Conservation (phyloP, 208 protist species). For the Spongospora subterranea region DNA sequence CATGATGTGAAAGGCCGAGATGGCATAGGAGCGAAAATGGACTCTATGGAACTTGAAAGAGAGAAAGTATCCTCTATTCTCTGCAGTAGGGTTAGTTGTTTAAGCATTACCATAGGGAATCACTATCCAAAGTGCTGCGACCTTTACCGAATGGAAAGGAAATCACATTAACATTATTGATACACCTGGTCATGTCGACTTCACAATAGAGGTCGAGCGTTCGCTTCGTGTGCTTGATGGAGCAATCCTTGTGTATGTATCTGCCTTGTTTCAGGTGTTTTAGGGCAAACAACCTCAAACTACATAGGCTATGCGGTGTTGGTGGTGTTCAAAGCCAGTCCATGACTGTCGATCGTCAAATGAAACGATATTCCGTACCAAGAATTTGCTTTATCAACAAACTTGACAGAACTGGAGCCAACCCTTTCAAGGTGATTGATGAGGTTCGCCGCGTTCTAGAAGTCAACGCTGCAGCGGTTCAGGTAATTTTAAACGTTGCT, state of each 20-base stretch:
- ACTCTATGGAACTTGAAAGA: slow-evolving; percentile 97
- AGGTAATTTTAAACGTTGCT: background rate
- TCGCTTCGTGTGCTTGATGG: slow-evolving; percentile 97
- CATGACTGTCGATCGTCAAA: slow-evolving; percentile 92
- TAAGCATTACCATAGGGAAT: slow-evolving; percentile 90
- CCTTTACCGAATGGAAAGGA: slow-evolving; percentile 92
- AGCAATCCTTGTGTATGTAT: slow-evolving; percentile 94
- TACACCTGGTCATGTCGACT: slow-evolving; percentile 98
- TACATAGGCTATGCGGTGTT: slow-evolving; percentile 79
- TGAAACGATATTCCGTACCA: slow-evolving; percentile 96
- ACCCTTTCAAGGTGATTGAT: slow-evolving; percentile 71
- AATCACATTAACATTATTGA: slow-evolving; percentile 98
- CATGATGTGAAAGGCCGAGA: slow-evolving; percentile 95
- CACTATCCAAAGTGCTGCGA: slow-evolving; percentile 97
- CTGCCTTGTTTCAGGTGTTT: slow-evolving; percentile 73
- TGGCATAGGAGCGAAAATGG: slow-evolving; percentile 98
- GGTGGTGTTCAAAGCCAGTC: slow-evolving; percentile 90
- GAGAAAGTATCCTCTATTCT: slow-evolving; percentile 78
- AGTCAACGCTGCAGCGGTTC: slow-evolving; percentile 90
- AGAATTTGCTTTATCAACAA: slow-evolving; percentile 98
- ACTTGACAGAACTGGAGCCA: slow-evolving; percentile 77
- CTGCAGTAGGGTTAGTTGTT: background rate
- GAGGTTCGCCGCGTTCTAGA: slow-evolving; percentile 81
- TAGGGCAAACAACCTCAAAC: slow-evolving; percentile 62
- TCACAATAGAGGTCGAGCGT: slow-evolving; percentile 97